Conservation (phyloP, 305 asterid species). For the Solanum chacoense region DNA sequence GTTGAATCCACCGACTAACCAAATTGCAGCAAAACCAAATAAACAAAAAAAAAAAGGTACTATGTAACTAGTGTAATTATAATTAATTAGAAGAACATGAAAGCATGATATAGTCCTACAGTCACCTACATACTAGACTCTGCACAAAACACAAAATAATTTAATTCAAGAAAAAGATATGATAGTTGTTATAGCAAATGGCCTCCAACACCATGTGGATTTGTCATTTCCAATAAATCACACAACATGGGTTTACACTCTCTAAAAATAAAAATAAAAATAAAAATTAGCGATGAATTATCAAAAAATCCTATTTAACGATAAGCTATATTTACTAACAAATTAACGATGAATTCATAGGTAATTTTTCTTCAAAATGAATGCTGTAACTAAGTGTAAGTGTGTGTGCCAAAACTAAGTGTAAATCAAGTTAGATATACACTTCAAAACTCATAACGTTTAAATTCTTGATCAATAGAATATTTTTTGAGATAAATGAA, state of each 20-base stretch:
- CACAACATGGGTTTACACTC: background rate
- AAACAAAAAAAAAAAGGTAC: background rate
- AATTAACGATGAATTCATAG: background rate
- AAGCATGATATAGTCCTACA: background rate
- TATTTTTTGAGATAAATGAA: background rate
- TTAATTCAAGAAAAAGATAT: background rate
- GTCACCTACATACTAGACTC: background rate
- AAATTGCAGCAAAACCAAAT: background rate
- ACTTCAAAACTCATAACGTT: background rate
- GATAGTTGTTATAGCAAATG: background rate
- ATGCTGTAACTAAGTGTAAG: background rate
- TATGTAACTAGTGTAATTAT: background rate
- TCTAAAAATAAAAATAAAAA: background rate
- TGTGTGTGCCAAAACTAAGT: background rate
- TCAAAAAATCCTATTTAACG: background rate
- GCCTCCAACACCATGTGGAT: constrained; percentile 6
- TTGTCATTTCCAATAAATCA: background rate
- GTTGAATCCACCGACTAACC: fast-evolving
- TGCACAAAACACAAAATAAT: background rate
- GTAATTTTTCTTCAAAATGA: background rate
- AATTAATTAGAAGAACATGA: background rate
- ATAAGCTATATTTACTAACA: background rate
- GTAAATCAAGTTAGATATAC: background rate
- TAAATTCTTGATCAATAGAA: background rate
- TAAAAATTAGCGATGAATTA: background rate